Evolutionary conservation across 352 stramenopile genomes (phyloP).

Genomic region (Globisporangium nagaii): DNA sequence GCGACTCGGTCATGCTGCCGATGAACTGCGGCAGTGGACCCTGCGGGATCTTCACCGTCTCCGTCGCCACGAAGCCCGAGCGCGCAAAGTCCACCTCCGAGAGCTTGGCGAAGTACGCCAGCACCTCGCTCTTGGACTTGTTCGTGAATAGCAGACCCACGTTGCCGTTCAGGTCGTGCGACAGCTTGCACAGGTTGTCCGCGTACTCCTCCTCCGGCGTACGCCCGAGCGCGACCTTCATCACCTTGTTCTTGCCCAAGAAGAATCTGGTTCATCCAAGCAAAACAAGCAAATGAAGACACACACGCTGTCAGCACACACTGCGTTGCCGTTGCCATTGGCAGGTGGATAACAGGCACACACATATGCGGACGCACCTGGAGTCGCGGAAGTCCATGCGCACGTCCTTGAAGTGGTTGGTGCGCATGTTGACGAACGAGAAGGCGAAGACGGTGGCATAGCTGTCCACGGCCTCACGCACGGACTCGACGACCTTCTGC

Average conservation of each 20-base stretch:
- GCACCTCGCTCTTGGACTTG: conserved; percentile 80
- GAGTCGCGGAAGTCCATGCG: conserved; percentile 94
- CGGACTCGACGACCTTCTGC: conserved; percentile 89
- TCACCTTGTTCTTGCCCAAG: conserved; percentile 98
- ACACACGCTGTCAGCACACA: not conserved
- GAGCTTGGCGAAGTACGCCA: conserved; percentile 91
- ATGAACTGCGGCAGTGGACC: conserved; percentile 92
- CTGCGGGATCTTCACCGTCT: conserved; percentile 85
- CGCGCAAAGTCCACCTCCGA: conserved; percentile 92
- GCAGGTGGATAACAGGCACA: too few species aligned
- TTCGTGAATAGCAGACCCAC: conserved; percentile 96
- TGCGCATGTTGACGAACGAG: conserved; percentile 98
- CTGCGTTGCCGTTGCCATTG: too few species aligned
- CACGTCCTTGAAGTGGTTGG: conserved; percentile 98
- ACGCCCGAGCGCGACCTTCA: conserved; percentile 95
- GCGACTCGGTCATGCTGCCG: conserved; percentile 95
- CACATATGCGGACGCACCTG: conserved; percentile 31
- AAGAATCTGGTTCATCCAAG: conserved; percentile 88
- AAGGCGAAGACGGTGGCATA: conserved; percentile 95
- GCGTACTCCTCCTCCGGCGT: conserved; percentile 95
- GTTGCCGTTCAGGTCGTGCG: conserved; percentile 89
- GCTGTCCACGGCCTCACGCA: conserved; percentile 91
- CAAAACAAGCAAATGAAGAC: too few species aligned
- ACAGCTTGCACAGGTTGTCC: conserved; percentile 91
- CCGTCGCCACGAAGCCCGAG: conserved; percentile 88